Base-by-base conservation (phyloP, 495 filamentous ascomycete species). In the Talaromyces liani region DNA sequence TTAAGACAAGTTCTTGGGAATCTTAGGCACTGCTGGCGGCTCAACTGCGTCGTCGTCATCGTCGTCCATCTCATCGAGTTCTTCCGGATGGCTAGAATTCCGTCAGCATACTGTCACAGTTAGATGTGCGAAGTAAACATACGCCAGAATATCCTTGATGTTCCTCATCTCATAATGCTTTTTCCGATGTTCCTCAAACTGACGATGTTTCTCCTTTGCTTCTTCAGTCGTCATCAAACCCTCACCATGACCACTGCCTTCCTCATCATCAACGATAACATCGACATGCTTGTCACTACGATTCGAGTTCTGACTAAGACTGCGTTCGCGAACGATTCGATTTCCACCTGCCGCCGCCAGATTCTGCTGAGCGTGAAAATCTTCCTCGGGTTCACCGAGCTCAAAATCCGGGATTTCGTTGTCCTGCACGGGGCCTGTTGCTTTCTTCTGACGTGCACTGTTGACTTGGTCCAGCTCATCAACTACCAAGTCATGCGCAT, bases 101-200 rank as follows among this genome's bases (percentile, higher is more conserved):
- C 20, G 59, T 68, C 16, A 63, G 65, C 58, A 69, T 62, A 27
- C 61, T 47, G 39, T 27, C 36, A 41, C 36, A 16, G 9, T 41
- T 14, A 16, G 36, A 41, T 16, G 14, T 4, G 14, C 47, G 58
- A 25, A 24, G 22, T 16, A 58, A 4, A 79, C 84, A 63, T 74
- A 89, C 88, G 92, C 94, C 65, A 98, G 82, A 62, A 98, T 75
- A 68, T 88, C 84, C 66, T 93, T 96, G 24, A 98, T 91, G 70
- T 94, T 89, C 81, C 85, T 92, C 95, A 98, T 98, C 81, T 98
- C 95, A 73, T 98, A 98, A 73, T 98, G 94, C 77, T 85, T 91
- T 84, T 92, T 96, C 73, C 94, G 82, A 80, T 91, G 82, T 77
- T 90, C 81, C 77, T 96, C 93, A 70, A 98, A 98, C 72, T 88